Evolutionary conservation across 2,329 filamentous ascomycete species (phyloP).

Genomic region (Penicillium expansum): DNA sequence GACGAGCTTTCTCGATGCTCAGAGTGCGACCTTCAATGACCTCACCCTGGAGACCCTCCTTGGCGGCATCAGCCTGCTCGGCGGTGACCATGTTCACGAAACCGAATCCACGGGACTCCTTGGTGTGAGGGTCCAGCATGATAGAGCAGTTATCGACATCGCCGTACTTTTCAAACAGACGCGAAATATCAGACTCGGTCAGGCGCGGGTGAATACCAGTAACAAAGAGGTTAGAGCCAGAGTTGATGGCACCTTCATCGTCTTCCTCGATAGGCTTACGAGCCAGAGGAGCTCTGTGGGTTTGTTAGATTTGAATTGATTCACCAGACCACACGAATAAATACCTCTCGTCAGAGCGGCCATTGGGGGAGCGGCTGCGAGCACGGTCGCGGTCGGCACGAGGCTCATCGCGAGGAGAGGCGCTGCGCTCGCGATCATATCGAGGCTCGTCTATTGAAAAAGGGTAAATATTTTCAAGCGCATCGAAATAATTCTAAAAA

Average conservation of each 20-base stretch:
- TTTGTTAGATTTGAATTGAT: background rate
- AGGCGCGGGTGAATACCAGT: constrained; percentile 95
- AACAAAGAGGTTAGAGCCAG: constrained; percentile 97
- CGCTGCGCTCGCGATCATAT: constrained; percentile 65
- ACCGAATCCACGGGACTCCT: constrained; percentile 96
- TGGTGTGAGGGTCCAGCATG: constrained; percentile 97
- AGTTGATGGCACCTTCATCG: constrained; percentile 79
- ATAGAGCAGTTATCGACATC: constrained; percentile 99
- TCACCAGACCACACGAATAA: constrained; percentile 8
- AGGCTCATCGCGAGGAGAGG: constrained; percentile 60
- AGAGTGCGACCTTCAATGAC: constrained; percentile 91
- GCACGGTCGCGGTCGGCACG: constrained; percentile 54
- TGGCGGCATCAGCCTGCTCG: constrained; percentile 93
- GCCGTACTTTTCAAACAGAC: constrained; percentile 97
- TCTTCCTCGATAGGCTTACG: constrained; percentile 51
- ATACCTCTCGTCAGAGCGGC: constrained; percentile 54
- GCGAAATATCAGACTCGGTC: constrained; percentile 82
- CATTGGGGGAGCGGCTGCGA: constrained; percentile 64
- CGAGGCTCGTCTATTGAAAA: constrained; percentile 55
- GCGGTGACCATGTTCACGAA: constrained; percentile 99
- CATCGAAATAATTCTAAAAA: background rate
- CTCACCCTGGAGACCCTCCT: constrained; percentile 93
- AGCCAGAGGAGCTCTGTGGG: constrained; percentile 46
- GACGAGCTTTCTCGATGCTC: constrained; percentile 98
- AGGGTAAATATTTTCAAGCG: background rate